phyloP scores from a whole-genome alignment of 305 asterid genomes.

The Fraxinus albicans region DNA sequence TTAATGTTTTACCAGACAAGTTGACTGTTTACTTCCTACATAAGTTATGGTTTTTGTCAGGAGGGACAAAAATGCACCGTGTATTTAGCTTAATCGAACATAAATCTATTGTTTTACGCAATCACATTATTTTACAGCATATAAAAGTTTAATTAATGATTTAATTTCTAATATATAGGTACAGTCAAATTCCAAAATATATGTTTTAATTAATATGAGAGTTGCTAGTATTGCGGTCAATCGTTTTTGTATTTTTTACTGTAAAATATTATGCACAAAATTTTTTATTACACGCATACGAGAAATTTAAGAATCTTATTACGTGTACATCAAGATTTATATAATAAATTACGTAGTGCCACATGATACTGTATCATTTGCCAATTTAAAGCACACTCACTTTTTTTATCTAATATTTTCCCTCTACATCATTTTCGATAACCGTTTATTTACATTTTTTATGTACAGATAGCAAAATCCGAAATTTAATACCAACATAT shows the following conservation, averaged over 20 bases:
- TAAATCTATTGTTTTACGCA: not conserved
- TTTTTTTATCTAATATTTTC: too few relatives aligned
- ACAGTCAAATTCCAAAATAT: not conserved
- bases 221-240: not conserved
- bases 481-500: too few relatives aligned
- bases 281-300: not conserved
- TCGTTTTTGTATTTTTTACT: not conserved
- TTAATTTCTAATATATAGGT: too few relatives aligned
- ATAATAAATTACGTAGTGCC: too few relatives aligned
- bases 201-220: not conserved
- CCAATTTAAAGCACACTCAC: too few relatives aligned
- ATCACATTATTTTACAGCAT: not conserved
- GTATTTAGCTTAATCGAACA: not conserved
- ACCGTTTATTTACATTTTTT: too few relatives aligned
- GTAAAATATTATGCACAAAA: not conserved
- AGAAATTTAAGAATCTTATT: too few relatives aligned
- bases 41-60: slow-evolving; percentile 18
- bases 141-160: not conserved
- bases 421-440: too few relatives aligned
- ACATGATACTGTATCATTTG: too few relatives aligned
- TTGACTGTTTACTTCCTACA: slow-evolving; percentile 33
- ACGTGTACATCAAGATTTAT: too few relatives aligned
- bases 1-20: slow-evolving; percentile 1
- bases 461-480: too few relatives aligned
- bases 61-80: slow-evolving; percentile 17